Evolutionary conservation across 2,329 filamentous ascomycete genomes (phyloP).

Genomic region (Trichoderma afroharzianum): DNA sequence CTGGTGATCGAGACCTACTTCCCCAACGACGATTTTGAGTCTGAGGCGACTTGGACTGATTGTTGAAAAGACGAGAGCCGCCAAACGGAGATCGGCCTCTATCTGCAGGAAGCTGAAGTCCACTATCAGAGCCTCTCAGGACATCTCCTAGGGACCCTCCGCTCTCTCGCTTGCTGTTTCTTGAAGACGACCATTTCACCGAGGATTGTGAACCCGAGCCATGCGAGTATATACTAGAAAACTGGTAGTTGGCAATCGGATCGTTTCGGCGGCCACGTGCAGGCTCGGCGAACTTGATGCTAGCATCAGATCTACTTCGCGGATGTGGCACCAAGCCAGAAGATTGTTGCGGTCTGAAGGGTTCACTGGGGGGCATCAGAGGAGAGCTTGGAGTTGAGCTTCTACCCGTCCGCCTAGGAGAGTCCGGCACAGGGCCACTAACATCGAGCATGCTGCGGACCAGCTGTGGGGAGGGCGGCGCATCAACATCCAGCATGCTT

Average conservation of each 20-base stretch:
- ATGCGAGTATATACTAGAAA: conserved; percentile 54
- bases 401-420: conserved; percentile 24
- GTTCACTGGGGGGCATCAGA: conserved; percentile 19
- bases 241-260: conserved; percentile 56
- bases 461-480: conserved; percentile 36
- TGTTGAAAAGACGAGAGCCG: conserved; percentile 29
- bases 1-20: conserved; percentile 38
- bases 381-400: conserved; percentile 35
- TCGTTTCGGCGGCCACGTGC: conserved; percentile 31
- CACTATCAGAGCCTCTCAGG: conserved; percentile 39
- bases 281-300: conserved; percentile 43
- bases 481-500: conserved; percentile 62
- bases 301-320: conserved; percentile 56
- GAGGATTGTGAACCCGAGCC: conserved; percentile 45
- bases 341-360: conserved; percentile 23
- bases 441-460: conserved; percentile 53
- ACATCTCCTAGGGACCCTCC: conserved; percentile 46
- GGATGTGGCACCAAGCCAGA: conserved; percentile 32
- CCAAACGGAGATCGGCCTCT: conserved; percentile 41
- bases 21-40: conserved; percentile 42
- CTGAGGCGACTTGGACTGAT: conserved; percentile 52
- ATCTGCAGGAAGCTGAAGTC: conserved; percentile 47
- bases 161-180: conserved; percentile 29
- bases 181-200: conserved; percentile 48
- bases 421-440: conserved; percentile 36